Conservation (phyloP, 805 yeast species). For the Diddensiella caesifluorescens region DNA sequence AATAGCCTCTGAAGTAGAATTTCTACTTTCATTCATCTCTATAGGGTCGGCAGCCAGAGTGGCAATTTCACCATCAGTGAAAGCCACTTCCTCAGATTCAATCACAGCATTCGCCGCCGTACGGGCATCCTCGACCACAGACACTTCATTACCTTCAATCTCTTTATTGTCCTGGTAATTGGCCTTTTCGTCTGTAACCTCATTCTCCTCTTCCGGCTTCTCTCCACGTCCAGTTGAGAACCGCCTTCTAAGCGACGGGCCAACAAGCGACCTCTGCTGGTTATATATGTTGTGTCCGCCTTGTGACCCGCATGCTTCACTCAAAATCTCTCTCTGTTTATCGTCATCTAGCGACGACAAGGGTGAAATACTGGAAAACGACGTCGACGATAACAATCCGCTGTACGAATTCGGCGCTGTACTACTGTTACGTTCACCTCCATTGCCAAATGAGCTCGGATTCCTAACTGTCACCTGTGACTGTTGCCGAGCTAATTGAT, state of each 20-base stretch:
- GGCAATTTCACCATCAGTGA: too few relatives aligned
- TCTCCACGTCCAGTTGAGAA: slow-evolving; percentile 5
- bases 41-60: too few relatives aligned
- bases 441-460: slow-evolving; percentile 11
- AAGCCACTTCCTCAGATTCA: background rate
- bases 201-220: slow-evolving; percentile 7
- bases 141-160: too few relatives aligned
- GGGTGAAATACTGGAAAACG: slow-evolving; percentile 19
- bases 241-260: slow-evolving; percentile 4
- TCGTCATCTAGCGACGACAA: slow-evolving; percentile 24
- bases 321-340: slow-evolving; percentile 16
- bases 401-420: slow-evolving; percentile 13
- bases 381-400: slow-evolving; percentile 16
- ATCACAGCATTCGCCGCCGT: background rate
- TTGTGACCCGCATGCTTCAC: background rate
- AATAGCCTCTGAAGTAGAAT: background rate
- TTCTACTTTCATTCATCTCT: background rate
- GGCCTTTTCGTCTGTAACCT: slow-evolving; percentile 9
- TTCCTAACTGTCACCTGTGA: slow-evolving; percentile 28
- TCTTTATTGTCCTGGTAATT: slow-evolving; percentile 6
- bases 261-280: slow-evolving; percentile 9
- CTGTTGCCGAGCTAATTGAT: slow-evolving; percentile 36
- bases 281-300: slow-evolving; percentile 10
- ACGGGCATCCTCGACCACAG: background rate
- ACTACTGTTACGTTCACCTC: slow-evolving; percentile 5